A percentile compares a stretch with the other conserved stretches of the same genome.
phyloP scores from a whole-genome alignment of 192 early-diverging fungal genomes.

The Linnemannia zychae region DNA sequence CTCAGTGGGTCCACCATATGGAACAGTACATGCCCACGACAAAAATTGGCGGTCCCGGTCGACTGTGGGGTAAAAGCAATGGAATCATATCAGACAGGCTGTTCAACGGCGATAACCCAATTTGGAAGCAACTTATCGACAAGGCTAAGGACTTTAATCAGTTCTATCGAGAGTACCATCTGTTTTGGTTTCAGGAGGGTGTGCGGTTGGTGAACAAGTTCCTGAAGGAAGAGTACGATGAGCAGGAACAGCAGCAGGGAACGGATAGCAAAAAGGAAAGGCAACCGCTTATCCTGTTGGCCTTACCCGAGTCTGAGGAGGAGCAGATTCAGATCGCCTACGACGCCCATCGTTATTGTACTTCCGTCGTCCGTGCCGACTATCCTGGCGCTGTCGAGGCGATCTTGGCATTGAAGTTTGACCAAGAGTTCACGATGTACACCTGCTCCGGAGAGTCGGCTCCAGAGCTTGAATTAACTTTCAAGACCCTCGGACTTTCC shows the following conservation, averaged over 20 bases:
- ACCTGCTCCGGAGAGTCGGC: conserved; percentile 39
- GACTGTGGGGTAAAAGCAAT: conserved; percentile 27
- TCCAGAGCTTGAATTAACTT: conserved; percentile 23
- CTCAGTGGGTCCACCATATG: conserved; percentile 33
- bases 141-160: neutral
- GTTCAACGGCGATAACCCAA: neutral
- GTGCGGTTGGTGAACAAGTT: conserved; percentile 17
- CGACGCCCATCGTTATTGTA: conserved; percentile 23
- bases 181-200: conserved; percentile 21
- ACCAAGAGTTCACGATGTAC: conserved; percentile 41
- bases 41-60: conserved; percentile 22
- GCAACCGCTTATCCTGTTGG: neutral
- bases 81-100: conserved; percentile 3
- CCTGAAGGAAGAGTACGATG: conserved; percentile 21
- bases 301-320: conserved; percentile 25
- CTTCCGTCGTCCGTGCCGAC: conserved; percentile 19
- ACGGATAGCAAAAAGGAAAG: neutral
- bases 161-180: conserved; percentile 18
- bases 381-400: conserved; percentile 43
- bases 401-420: conserved; percentile 24
- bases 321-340: conserved; percentile 19
- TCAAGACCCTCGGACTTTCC: conserved; percentile 27
- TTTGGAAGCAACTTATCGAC: conserved; percentile 11
- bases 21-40: conserved; percentile 26
- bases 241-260: neutral